Evolutionary conservation across 441 rosid species (phyloP), one percentile per base, ranked within the genome.

Genomic region (Mallotus repandus): DNA sequence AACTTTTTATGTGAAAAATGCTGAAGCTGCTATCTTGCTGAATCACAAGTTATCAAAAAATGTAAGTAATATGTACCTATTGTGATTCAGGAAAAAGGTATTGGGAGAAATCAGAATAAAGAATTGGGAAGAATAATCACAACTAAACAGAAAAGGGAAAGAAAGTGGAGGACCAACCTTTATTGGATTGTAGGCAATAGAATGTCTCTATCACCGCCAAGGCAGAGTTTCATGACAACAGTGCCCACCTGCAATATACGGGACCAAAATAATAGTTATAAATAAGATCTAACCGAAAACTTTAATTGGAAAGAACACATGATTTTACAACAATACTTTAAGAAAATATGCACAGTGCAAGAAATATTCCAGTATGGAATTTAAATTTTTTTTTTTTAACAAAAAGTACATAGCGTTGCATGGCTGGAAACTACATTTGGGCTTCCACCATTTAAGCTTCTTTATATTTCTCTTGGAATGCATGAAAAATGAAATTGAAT

Each of bases 161-260:
- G 66, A 65, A 72, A 58, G 67, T 5, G 72, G 60, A 66, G 78
- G 81, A 57, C 80, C 66, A n/a, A 87, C 84, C 81, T 74, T 80
- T 70, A 69, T 66, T 68, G 73, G 78, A 48, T 43, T 68, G 72
- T 71, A 56, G 74, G 79, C 73, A 79, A n/a, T 35, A 61, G 70
- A 71, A 54, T 41, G 77, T 80, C 82, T 63, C 69, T 54, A 46
- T 83, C 79, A 18, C 71, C 61, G 29, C 48, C 71, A n/a, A 58
- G 70, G 74, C 63, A 55, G 55, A 66, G 72, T 50, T 74, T 71
- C 76, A 61, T 73, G 16, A 54, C 10, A 74, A 78, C 73, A 70
- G 76, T 35, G 68, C 66, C 77, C 61, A 68, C 77, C 89, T 84
- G 79, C 77, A 72, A 75, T 70, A 73, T 18, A 35, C 80, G 79